Evolutionary conservation across 495 filamentous ascomycete genomes (phyloP), one percentile per base, ranked within the genome.

Genomic region (Margaritispora aquatica): DNA sequence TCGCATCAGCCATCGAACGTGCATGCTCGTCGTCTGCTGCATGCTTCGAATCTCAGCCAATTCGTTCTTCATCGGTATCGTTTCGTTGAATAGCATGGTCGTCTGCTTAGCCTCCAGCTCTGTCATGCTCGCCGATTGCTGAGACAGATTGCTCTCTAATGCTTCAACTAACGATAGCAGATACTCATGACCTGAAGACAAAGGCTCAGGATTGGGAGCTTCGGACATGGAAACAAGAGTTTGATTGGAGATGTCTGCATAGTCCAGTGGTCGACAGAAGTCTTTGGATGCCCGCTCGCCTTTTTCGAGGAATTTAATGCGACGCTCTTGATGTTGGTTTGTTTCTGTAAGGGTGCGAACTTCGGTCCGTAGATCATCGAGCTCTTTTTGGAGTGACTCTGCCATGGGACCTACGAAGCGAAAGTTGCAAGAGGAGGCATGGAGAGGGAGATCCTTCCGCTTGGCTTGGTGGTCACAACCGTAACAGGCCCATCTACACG

Each of bases 1-100:
- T 34, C 74, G 79, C 75, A 82, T 74, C 55, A 81, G 68, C 79
- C 78, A 83, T 22, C 73, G 71, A 15, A 80, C 77, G 57, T 83
- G 78, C 79, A 81, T 80, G 34, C 73, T 72, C 13, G 80, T 68
- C 11, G 79, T 74, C 9, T 75, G 74, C 38, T 80, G 70, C n/a
- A 69, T 77, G 63, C 73, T 80, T 31, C 71, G 70, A 26, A 83
- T 68, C 57, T 83, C 79, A n/a, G 70, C 70, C 1, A 83, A 68
- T 55, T 81, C 77, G 29, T 81, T 76, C 52, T 77, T 77, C 55
- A 81, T 70, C 10, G 72, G 73, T 26, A 78, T 67, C 7, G 72
- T 73, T 56, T 80, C 76, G 61, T 80, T 80, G 60, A 79, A 72
- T 20, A 76, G 69, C 66, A 74, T 71, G 63, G 75, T 69, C 0